phyloP scores from a whole-genome alignment of 495 filamentous ascomycete genomes.

The Aspergillus affinis region DNA sequence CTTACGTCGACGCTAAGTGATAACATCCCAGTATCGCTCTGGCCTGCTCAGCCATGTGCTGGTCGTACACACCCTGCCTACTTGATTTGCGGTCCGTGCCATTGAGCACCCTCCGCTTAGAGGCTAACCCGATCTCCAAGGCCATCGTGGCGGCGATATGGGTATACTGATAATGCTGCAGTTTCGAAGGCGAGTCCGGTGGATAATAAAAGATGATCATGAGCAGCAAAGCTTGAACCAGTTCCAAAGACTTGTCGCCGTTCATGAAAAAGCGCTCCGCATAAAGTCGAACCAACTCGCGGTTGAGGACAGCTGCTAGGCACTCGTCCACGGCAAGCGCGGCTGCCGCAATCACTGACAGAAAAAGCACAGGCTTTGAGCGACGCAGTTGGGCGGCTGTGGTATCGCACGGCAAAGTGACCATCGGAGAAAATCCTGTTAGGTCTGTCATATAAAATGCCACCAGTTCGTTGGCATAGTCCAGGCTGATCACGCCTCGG shows the following conservation, averaged over 20 bases:
- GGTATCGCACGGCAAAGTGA: constrained; percentile 36
- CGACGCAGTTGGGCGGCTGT: constrained; percentile 43
- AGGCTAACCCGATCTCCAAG: constrained; percentile 51
- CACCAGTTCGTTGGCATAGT: constrained; percentile 43
- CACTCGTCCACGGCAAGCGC: constrained; percentile 40
- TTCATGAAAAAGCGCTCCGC: constrained; percentile 48
- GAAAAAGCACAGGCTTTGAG: constrained; percentile 49
- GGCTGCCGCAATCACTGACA: constrained; percentile 50
- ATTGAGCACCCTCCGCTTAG: constrained; percentile 27
- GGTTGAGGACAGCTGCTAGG: constrained; percentile 45
- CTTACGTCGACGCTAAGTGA: constrained; percentile 45
- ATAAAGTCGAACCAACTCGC: constrained; percentile 47
- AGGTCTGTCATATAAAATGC: constrained; percentile 45
- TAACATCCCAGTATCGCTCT: constrained; percentile 50
- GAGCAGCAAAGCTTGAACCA: constrained; percentile 51
- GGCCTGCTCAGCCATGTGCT: constrained; percentile 40
- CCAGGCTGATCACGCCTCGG: constrained; percentile 45
- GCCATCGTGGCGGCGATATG: constrained; percentile 57
- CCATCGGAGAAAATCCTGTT: constrained; percentile 41
- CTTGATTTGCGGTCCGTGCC: constrained; percentile 23
- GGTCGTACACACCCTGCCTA: constrained; percentile 27
- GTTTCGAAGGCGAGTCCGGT: constrained; percentile 42
- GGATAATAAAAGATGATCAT: constrained; percentile 53
- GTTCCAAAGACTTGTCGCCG: constrained; percentile 52
- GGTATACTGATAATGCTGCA: constrained; percentile 56